Conservation (phyloP, 1,139 yeast species). For the Kurtzmaniella quercitrusa region DNA sequence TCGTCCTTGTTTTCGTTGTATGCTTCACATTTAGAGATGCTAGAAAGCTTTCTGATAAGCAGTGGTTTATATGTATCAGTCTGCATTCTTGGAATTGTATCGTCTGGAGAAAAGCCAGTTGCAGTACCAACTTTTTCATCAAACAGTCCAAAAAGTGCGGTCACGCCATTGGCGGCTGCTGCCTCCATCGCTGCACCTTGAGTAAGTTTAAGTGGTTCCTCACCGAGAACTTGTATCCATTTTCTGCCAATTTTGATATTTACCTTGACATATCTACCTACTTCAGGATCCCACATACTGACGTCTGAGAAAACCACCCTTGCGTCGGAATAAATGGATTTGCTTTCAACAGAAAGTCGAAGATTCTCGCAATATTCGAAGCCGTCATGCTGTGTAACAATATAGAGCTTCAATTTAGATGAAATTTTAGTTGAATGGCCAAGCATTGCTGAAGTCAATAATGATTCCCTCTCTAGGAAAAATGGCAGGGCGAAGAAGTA, state of each 20-base stretch:
- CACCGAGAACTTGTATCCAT: constrained; percentile 55
- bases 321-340: constrained; percentile 44
- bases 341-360: constrained; percentile 43
- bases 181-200: not conserved
- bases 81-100: constrained; percentile 8
- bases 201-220: constrained; percentile 11
- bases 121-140: not conserved
- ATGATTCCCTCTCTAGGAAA: constrained; percentile 18
- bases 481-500: constrained; percentile 63
- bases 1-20: constrained; percentile 39
- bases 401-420: constrained; percentile 20
- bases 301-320: constrained; percentile 61
- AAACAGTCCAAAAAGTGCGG: not conserved
- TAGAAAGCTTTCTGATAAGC: constrained; percentile 48
- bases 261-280: constrained; percentile 40
- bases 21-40: constrained; percentile 47
- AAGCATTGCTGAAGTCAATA: constrained; percentile 12
- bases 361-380: constrained; percentile 44
- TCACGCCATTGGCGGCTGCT: not conserved
- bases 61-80: constrained; percentile 43
- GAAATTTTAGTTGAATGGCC: constrained; percentile 10
- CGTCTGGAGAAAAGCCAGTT: not conserved
- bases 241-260: constrained; percentile 67
- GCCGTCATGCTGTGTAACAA: constrained; percentile 46
- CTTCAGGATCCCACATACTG: constrained; percentile 39